Percentiles rank a stretch among this genome's conserved stretches.
phyloP scores from a whole-genome alignment of 2,329 filamentous ascomycete species.

The Phoma sp. region DNA sequence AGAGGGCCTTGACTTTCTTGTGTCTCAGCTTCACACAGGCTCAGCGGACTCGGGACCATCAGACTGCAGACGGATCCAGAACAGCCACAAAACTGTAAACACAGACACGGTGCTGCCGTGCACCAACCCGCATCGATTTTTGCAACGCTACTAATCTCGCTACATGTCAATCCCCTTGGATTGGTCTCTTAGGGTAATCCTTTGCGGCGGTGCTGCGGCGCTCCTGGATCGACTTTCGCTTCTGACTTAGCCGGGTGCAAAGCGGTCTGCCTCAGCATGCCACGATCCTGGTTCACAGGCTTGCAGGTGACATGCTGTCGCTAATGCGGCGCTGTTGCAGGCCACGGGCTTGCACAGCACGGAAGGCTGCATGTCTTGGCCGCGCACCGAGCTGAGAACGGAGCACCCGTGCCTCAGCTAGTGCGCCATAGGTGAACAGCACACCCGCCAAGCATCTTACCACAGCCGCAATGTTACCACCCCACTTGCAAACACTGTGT shows the following conservation, averaged over 20 bases:
- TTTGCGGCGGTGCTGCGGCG: constrained; percentile 19
- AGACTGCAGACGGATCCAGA: constrained; percentile 26
- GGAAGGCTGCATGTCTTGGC: constrained; percentile 19
- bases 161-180: constrained; percentile 10
- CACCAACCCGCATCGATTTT: constrained; percentile 24
- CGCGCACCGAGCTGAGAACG: constrained; percentile 17
- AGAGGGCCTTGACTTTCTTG: constrained; percentile 20
- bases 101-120: constrained; percentile 14
- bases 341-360: constrained; percentile 1
- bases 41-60: constrained; percentile 18
- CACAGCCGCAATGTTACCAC: constrained; percentile 18
- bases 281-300: constrained; percentile 13
- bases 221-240: constrained; percentile 12
- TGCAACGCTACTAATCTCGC: constrained; percentile 26
- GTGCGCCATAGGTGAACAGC: constrained; percentile 7
- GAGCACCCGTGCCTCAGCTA: constrained; percentile 18
- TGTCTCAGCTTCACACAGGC: constrained; percentile 19
- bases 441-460: constrained; percentile 17
- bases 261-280: constrained; percentile 24
- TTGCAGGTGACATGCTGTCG: background rate
- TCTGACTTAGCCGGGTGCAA: constrained; percentile 1
- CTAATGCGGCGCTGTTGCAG: constrained; percentile 5
- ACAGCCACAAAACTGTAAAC: constrained; percentile 21
- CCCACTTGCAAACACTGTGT: constrained; percentile 19
- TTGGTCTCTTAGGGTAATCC: constrained; percentile 14